Conservation (phyloP, 2,329 filamentous ascomycete species). For the Volutella citrinella region DNA sequence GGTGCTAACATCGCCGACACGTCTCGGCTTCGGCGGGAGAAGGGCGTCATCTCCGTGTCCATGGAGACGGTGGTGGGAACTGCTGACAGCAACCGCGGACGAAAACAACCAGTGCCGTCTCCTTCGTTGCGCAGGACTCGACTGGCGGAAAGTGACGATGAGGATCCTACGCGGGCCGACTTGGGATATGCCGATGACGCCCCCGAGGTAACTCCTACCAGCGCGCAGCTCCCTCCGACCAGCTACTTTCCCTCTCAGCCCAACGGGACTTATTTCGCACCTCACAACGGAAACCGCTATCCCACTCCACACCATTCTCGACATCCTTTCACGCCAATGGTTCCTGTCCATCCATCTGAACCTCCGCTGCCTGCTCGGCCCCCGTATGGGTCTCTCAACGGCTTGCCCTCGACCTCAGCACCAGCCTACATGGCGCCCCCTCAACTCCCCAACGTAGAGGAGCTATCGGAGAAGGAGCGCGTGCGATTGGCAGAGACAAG, state of each 20-base stretch:
- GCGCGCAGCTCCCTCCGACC: slow-evolving; percentile 16
- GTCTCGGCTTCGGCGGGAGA: slow-evolving; percentile 79
- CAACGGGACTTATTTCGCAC: slow-evolving; percentile 40
- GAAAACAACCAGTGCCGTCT: slow-evolving; percentile 22
- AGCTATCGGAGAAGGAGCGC: slow-evolving; percentile 77
- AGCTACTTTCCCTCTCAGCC: slow-evolving; percentile 25
- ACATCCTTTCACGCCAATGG: not conserved
- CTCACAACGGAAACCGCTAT: no score
- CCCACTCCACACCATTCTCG: no score
- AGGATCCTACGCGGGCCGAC: slow-evolving; percentile 25
- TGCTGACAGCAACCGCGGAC: slow-evolving; percentile 60
- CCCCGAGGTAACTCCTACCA: slow-evolving; percentile 16
- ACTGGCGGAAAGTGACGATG: slow-evolving; percentile 30
- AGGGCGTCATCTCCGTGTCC: slow-evolving; percentile 82
- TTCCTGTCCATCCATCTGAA: not conserved
- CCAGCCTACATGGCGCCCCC: slow-evolving; percentile 58
- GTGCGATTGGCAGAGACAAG: slow-evolving; percentile 73
- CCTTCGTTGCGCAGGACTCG: slow-evolving; percentile 25
- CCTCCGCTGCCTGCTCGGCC: slow-evolving; percentile 12
- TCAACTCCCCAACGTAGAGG: slow-evolving; percentile 56
- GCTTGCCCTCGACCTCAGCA: slow-evolving; percentile 23
- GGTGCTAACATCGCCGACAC: slow-evolving; percentile 78
- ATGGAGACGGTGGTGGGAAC: slow-evolving; percentile 90
- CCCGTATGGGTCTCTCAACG: slow-evolving; percentile 15
- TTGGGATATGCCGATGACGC: slow-evolving; percentile 19